These are phyloP conservation scores for Alternaria triticina DNA, from an alignment of 2,329 filamentous ascomycete genomes.

Conservation along the genomic window DNA sequence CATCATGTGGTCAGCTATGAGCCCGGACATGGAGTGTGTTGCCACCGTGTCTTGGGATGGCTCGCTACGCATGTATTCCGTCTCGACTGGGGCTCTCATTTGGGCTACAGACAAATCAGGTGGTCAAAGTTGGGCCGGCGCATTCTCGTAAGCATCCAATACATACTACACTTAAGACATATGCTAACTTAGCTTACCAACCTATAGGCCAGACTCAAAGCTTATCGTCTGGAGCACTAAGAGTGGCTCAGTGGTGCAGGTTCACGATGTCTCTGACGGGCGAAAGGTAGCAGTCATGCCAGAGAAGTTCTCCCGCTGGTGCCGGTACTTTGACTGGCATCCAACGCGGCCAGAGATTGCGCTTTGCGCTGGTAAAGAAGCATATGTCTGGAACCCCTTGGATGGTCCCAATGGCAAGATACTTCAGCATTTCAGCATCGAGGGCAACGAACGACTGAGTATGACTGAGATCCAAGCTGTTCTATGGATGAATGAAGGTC, in stretches of 20 bases:
- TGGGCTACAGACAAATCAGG: conserved; percentile 26
- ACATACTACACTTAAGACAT: background rate
- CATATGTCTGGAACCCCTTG: conserved; percentile 32
- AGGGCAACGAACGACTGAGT: background rate
- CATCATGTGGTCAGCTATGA: conserved; percentile 37
- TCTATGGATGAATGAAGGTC: conserved; percentile 27
- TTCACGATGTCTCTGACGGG: conserved; percentile 27
- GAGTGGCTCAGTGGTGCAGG: conserved; percentile 17
- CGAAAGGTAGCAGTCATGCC: conserved; percentile 18
- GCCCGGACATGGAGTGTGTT: conserved; percentile 27
- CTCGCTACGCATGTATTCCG: conserved; percentile 34
- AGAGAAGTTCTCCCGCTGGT: conserved; percentile 22
- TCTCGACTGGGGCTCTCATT: conserved; percentile 20
- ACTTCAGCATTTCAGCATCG: conserved; percentile 26
- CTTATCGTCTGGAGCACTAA: conserved; percentile 32
- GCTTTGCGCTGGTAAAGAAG: conserved; percentile 24
- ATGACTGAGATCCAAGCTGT: conserved; percentile 17
- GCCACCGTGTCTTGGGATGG: conserved; percentile 39
- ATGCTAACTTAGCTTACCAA: background rate
- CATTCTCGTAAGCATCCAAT: conserved; percentile 22
- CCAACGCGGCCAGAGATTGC: conserved; percentile 29
- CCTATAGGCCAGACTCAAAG: conserved; percentile 22
- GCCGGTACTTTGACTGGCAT: conserved; percentile 32
- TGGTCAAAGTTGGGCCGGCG: conserved; percentile 30
- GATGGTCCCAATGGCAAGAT: conserved; percentile 22